These are phyloP conservation scores for Sicyos edulis DNA, from an alignment of 306 rosid species.

Conservation along the genomic window DNA sequence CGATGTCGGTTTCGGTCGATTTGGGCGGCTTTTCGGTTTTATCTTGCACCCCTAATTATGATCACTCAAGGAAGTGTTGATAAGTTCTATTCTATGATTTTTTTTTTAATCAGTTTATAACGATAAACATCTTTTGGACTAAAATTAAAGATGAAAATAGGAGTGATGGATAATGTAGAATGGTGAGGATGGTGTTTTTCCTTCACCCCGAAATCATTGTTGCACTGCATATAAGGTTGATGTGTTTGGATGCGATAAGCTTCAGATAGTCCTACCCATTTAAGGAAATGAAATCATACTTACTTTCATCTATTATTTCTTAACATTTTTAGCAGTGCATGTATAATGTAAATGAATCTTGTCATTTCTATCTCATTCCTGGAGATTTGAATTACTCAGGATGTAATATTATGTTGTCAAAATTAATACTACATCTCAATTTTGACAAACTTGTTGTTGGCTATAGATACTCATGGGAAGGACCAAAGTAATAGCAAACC, in stretches of 20 bases:
- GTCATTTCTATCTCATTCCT: background rate
- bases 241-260: background rate
- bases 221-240: background rate
- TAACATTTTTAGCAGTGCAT: background rate
- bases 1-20: too few species aligned
- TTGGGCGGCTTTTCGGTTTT: too few species aligned
- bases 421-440: background rate
- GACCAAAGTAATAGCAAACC: constrained; percentile 36
- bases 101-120: background rate
- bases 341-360: background rate
- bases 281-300: background rate
- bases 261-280: background rate
- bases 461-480: constrained; percentile 39
- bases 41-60: too few species aligned
- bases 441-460: constrained; percentile 22
- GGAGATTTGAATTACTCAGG: background rate
- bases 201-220: background rate
- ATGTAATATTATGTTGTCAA: background rate
- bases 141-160: too few species aligned
- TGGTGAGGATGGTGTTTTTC: background rate
- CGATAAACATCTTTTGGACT: too few species aligned
- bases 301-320: background rate
- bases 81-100: background rate
- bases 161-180: background rate
- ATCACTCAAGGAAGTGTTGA: too few species aligned